Evolutionary conservation across 1,139 yeast genomes (phyloP).

Genomic region (Taphrina wiesneri): DNA sequence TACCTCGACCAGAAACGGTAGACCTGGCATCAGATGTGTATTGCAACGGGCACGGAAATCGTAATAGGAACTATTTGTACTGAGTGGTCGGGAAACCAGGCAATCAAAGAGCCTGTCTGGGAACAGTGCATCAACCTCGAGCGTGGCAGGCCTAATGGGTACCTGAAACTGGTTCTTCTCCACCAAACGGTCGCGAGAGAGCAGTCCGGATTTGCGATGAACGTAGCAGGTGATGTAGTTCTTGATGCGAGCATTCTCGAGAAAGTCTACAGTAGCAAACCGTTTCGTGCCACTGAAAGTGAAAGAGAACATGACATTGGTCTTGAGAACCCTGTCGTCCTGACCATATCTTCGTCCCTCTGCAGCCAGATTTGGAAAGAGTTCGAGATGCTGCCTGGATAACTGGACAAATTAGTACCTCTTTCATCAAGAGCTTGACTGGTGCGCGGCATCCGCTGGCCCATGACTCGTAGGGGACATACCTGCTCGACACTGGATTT

Average conservation of each 20-base stretch:
- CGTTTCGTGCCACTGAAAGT: conserved; percentile 19
- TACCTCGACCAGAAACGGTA: conserved; percentile 29
- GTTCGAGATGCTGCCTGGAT: conserved; percentile 22
- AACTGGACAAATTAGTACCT: background rate
- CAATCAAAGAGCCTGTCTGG: conserved; percentile 24
- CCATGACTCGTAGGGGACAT: background rate
- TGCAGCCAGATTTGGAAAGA: conserved; percentile 21
- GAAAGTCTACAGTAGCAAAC: conserved; percentile 23
- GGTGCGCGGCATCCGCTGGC: background rate
- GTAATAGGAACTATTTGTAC: conserved; percentile 3
- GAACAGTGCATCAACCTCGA: conserved; percentile 29
- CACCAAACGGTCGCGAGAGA: conserved; percentile 14
- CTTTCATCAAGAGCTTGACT: background rate
- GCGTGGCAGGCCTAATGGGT: conserved; percentile 2
- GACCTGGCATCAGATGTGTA: conserved; percentile 25
- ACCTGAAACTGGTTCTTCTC: conserved; percentile 32
- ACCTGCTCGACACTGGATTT: conserved; percentile 28
- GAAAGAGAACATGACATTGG: conserved; percentile 30
- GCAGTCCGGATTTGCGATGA: conserved; percentile 19
- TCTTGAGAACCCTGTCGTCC: conserved; percentile 15
- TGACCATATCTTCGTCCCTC: conserved; percentile 19
- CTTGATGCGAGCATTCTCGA: conserved; percentile 30
- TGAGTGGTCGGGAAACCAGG: conserved; percentile 17
- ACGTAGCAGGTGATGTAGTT: conserved; percentile 30
- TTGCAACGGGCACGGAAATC: conserved; percentile 32